Percentiles rank a stretch among this genome's conserved stretches.
phyloP scores from a whole-genome alignment of 768 basidiomycete species.

The Mycena alexandri region DNA sequence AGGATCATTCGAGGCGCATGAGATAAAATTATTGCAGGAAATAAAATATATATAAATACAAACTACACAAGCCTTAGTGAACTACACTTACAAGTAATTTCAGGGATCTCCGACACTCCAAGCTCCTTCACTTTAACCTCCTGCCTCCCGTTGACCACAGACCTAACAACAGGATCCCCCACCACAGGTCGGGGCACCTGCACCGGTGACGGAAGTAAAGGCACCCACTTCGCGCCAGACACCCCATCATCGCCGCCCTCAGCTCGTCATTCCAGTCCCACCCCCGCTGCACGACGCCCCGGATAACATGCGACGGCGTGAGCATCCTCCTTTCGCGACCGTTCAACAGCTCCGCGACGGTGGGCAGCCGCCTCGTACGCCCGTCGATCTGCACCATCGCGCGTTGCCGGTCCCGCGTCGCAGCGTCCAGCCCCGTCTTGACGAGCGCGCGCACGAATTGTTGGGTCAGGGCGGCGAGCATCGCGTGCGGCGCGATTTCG shows the following conservation, averaged over 20 bases:
- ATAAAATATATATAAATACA: no score
- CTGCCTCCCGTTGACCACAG: no score
- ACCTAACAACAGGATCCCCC: background rate
- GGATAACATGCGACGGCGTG: conserved; percentile 60
- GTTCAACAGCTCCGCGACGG: conserved; percentile 33
- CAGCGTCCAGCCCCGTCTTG: conserved; percentile 51
- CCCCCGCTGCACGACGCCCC: conserved; percentile 51
- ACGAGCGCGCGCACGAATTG: conserved; percentile 53
- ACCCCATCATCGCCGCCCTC: conserved; percentile 31
- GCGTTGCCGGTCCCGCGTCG: conserved; percentile 48
- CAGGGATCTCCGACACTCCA: no score
- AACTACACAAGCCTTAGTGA: no score
- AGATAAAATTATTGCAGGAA: no score
- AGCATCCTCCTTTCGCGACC: conserved; percentile 44
- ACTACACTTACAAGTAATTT: no score
- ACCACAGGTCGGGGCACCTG: background rate
- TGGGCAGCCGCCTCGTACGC: conserved; percentile 33
- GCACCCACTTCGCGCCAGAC: conserved; percentile 30
- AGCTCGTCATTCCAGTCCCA: conserved; percentile 36
- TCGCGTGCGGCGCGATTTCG: conserved; percentile 55
- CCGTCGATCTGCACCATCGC: conserved; percentile 36
- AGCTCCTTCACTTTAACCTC: no score
- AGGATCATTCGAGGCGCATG: no score
- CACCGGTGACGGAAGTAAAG: conserved; percentile 8
- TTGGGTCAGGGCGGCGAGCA: conserved; percentile 52